Conservation (phyloP, 208 protist genomes). For the Plasmodiophora brassicae region DNA sequence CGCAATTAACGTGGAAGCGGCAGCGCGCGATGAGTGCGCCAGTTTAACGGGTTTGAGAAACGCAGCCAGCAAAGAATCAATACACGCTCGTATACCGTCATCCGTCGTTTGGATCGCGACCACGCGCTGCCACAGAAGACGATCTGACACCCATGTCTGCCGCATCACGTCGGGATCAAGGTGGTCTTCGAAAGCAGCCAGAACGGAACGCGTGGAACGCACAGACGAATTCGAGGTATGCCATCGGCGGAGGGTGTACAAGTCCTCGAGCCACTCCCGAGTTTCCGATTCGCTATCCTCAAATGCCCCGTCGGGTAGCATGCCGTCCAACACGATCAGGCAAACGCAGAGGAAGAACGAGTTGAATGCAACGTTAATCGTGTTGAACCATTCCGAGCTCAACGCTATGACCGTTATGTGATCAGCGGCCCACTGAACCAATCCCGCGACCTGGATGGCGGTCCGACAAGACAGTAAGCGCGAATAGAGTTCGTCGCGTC, state of each 20-base stretch:
- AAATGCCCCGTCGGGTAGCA: not conserved
- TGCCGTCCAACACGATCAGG: not conserved
- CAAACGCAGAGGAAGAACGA: constrained; percentile 9
- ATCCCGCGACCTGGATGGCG: not conserved
- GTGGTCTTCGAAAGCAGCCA: not conserved
- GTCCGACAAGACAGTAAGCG: not conserved
- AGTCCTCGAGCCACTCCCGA: not conserved
- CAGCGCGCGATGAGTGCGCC: not conserved
- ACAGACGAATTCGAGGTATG: not conserved
- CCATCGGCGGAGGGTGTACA: not conserved
- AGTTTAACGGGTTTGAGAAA: not conserved
- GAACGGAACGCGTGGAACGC: not conserved
- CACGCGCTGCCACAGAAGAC: not conserved
- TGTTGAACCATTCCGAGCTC: not conserved
- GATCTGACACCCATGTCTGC: not conserved
- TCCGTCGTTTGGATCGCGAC: not conserved
- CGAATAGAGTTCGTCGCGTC: not conserved
- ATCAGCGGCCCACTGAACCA: not conserved
- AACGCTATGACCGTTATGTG: not conserved
- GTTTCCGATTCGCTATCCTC: not conserved
- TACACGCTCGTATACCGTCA: not conserved
- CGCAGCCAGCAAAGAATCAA: not conserved
- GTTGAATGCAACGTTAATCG: not conserved
- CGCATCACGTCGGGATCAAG: not conserved
- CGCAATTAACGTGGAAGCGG: not conserved